These are phyloP conservation scores for Penicillium angulare DNA, from an alignment of 495 filamentous ascomycete species.

Conservation along the genomic window DNA sequence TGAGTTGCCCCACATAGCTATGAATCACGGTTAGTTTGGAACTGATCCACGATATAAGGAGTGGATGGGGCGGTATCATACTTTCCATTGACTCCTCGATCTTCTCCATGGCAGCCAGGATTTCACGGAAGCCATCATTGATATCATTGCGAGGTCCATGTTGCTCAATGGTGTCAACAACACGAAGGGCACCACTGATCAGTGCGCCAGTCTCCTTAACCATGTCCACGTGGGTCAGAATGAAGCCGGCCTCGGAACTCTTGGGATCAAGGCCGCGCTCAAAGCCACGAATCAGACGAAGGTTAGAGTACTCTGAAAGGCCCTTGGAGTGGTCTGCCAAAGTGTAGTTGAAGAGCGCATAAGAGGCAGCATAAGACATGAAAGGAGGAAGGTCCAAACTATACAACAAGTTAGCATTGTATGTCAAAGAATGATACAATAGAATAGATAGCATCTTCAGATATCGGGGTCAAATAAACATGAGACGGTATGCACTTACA, in stretches of 20 bases:
- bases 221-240: slow-evolving; percentile 81
- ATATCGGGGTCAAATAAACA: not conserved
- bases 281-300: slow-evolving; percentile 84
- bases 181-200: slow-evolving; percentile 63
- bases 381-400: slow-evolving; percentile 63
- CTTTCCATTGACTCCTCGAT: slow-evolving; percentile 80
- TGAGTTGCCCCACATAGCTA: slow-evolving; percentile 82
- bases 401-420: slow-evolving; percentile 1
- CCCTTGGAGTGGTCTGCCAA: slow-evolving; percentile 63
- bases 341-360: slow-evolving; percentile 87
- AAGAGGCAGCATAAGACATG: slow-evolving; percentile 93
- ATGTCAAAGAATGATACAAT: not conserved
- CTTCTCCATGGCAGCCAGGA: slow-evolving; percentile 61
- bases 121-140: slow-evolving; percentile 60
- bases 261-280: slow-evolving; percentile 79
- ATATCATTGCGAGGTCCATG: slow-evolving; percentile 50
- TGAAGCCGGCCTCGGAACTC: slow-evolving; percentile 91
- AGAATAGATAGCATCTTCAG: not conserved
- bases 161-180: slow-evolving; percentile 58
- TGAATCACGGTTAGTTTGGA: slow-evolving; percentile 15
- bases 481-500: slow-evolving; percentile 55
- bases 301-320: slow-evolving; percentile 66
- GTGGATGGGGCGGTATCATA: slow-evolving; percentile 25
- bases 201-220: slow-evolving; percentile 73
- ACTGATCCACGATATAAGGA: not conserved